These are phyloP conservation scores for Neckera pumila DNA, from an alignment of 225 moss, liverwort and hornwort genomes.

Conservation along the genomic window DNA sequence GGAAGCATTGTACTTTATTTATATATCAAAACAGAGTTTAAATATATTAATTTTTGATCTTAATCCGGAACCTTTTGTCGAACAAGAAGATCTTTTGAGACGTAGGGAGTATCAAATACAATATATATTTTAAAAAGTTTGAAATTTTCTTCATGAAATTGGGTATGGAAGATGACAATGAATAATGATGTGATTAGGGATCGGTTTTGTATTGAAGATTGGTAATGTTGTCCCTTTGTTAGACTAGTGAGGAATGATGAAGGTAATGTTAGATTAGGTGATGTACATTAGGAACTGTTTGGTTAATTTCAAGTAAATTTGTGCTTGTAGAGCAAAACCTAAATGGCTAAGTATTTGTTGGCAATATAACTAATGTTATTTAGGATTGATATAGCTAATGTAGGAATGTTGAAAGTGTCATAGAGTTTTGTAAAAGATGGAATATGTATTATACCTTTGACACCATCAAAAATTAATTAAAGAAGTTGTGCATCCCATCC, in stretches of 20 bases:
- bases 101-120: too few relatives aligned
- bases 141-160: not conserved
- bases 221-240: not conserved
- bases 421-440: not conserved
- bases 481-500: not conserved
- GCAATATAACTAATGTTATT: not conserved
- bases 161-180: rapidly evolving
- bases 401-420: not conserved
- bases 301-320: not conserved
- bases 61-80: too few relatives aligned
- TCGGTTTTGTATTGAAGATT: not conserved
- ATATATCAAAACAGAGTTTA: too few relatives aligned
- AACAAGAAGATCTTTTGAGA: too few relatives aligned
- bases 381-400: not conserved
- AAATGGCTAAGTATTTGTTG: not conserved
- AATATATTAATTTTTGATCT: too few relatives aligned
- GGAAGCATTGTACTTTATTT: too few relatives aligned
- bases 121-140: too few relatives aligned
- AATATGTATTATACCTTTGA: not conserved
- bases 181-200: not conserved
- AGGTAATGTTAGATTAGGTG: rapidly evolving
- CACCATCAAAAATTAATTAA: not conserved
- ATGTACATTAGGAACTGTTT: not conserved
- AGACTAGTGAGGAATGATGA: rapidly evolving
- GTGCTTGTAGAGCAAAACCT: not conserved